Conservation (phyloP, 73 alveolate genomes). For the Paramecium biaurelia region DNA sequence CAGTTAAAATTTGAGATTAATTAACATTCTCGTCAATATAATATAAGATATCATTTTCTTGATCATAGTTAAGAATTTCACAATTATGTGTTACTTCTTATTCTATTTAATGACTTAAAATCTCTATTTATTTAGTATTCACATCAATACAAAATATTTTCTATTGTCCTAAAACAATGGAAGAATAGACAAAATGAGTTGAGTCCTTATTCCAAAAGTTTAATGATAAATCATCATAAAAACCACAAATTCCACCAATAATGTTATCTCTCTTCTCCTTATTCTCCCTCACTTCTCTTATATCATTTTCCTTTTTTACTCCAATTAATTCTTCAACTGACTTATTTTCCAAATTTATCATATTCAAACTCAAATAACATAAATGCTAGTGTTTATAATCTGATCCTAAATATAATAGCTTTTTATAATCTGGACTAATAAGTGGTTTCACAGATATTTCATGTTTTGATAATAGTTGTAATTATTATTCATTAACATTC, state of each 20-base stretch:
- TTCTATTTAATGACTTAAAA: background rate
- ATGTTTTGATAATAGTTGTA: conserved; percentile 26
- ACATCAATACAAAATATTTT: background rate
- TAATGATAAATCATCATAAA: conserved; percentile 40
- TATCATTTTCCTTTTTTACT: conserved; percentile 14
- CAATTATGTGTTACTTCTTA: background rate
- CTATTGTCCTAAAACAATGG: background rate
- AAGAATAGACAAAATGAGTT: background rate
- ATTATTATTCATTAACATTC: background rate
- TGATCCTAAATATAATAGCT: conserved; percentile 45
- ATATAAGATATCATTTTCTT: conserved; percentile 10
- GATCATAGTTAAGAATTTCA: background rate
- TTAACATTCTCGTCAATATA: background rate
- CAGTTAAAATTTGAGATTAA: background rate
- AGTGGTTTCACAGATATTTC: conserved; percentile 54
- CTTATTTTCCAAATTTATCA: conserved; percentile 7
- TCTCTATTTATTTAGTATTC: conserved; percentile 22
- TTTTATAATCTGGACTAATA: conserved; percentile 53
- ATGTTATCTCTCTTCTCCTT: background rate
- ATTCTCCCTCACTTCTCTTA: background rate
- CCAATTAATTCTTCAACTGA: conserved; percentile 3
- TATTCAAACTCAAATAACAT: conserved; percentile 31
- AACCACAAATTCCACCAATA: conserved; percentile 56
- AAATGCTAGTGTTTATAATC: conserved; percentile 31
- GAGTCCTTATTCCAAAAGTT: conserved; percentile 47